Percentiles rank a stretch among this genome's conserved stretches.
Conservation (phyloP, 2,329 filamentous ascomycete species). For the Aspergillus luchuensis region DNA sequence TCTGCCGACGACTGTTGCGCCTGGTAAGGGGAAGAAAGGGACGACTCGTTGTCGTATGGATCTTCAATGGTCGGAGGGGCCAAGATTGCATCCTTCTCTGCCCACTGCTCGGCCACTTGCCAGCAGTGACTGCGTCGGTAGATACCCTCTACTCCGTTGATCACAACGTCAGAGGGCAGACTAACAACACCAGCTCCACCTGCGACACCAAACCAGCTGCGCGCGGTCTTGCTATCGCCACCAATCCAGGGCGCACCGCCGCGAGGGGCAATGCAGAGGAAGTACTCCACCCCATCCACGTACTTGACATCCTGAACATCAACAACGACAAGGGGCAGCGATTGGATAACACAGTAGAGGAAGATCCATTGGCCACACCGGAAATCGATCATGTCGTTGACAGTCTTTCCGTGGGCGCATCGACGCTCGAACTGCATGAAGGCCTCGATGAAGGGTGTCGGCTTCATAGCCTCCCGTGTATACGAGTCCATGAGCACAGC, state of each 20-base stretch:
- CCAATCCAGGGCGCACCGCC: constrained; percentile 53
- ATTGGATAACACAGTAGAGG: constrained; percentile 53
- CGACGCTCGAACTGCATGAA: constrained; percentile 53
- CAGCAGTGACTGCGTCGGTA: constrained; percentile 72
- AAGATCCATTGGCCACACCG: constrained; percentile 56
- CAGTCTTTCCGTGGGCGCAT: constrained; percentile 44
- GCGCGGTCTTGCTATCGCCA: constrained; percentile 46
- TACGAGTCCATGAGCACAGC: constrained; percentile 78
- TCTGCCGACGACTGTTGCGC: constrained; percentile 41
- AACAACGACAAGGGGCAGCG: constrained; percentile 52
- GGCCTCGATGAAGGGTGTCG: constrained; percentile 50
- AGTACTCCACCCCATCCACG: constrained; percentile 52
- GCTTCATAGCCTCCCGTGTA: constrained; percentile 69
- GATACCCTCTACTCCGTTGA: constrained; percentile 67
- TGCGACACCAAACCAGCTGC: constrained; percentile 57
- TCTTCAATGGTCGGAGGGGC: constrained; percentile 38
- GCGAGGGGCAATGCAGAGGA: constrained; percentile 52
- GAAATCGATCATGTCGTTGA: constrained; percentile 49
- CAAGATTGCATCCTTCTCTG: constrained; percentile 43
- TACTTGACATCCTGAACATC: constrained; percentile 50
- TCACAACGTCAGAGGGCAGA: constrained; percentile 64
- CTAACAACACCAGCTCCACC: constrained; percentile 65
- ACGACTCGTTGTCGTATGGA: constrained; percentile 41
- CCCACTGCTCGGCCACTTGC: constrained; percentile 65
- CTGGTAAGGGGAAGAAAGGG: constrained; percentile 41